Conservation (phyloP, 352 stramenopile genomes). For the Phytophthora capsici region DNA sequence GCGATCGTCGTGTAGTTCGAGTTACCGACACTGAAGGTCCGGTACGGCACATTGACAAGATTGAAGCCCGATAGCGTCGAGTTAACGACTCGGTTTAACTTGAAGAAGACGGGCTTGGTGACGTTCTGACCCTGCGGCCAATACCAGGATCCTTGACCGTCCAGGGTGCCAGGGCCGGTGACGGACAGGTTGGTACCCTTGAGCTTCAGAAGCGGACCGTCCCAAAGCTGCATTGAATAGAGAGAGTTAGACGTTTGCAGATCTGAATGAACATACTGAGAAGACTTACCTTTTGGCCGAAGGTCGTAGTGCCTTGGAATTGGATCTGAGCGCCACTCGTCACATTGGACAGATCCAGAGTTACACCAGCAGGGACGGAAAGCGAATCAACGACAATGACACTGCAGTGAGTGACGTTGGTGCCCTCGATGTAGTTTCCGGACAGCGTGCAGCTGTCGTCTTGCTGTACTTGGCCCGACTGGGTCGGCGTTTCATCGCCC, state of each 20-base stretch:
- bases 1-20: conserved; percentile 26
- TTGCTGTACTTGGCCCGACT: conserved; percentile 18
- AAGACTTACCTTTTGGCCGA: conserved; percentile 29
- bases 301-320: conserved; percentile 44
- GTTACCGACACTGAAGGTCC: conserved; percentile 40
- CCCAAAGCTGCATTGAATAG: conserved; percentile 23
- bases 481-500: conserved; percentile 2
- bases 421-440: conserved; percentile 34
- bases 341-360: conserved; percentile 39
- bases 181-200: conserved; percentile 33
- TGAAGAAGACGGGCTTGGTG: conserved; percentile 42
- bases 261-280: not conserved
- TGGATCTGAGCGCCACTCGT: conserved; percentile 34
- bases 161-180: conserved; percentile 34
- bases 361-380: conserved; percentile 38
- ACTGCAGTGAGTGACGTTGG: conserved; percentile 28
- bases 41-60: conserved; percentile 40
- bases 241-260: not conserved
- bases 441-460: conserved; percentile 31
- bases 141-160: conserved; percentile 46
- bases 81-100: conserved; percentile 21
- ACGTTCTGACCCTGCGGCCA: conserved; percentile 38
- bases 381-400: conserved; percentile 35
- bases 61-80: conserved; percentile 43
- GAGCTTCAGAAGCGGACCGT: conserved; percentile 37